These are phyloP conservation scores for Mycena citricolor DNA, from an alignment of 1,284 basidiomycete species.

Conservation along the genomic window DNA sequence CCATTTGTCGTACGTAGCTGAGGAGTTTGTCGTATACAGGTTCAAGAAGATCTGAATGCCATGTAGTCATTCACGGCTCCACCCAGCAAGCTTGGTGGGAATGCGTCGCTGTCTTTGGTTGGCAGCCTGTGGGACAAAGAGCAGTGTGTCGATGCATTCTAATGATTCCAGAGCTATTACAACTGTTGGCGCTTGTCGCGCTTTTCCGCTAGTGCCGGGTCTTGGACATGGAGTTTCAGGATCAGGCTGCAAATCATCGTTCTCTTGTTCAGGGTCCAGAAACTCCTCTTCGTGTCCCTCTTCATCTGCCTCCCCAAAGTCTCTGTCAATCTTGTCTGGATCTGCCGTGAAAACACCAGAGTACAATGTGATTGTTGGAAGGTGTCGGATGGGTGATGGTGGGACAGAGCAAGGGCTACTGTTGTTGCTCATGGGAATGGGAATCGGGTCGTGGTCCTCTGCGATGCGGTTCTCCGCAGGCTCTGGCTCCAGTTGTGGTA, in stretches of 20 bases:
- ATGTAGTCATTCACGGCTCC: not conserved
- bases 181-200: not conserved
- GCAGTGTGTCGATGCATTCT: not conserved
- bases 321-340: not conserved
- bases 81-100: slow-evolving; percentile 1
- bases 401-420: not conserved
- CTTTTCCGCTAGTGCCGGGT: too few relatives aligned
- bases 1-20: slow-evolving; percentile 1
- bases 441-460: too few relatives aligned
- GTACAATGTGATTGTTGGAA: not conserved
- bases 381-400: not conserved
- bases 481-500: too few relatives aligned
- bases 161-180: slow-evolving; percentile 6
- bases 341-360: slow-evolving; percentile 1
- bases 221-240: not conserved
- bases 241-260: not conserved
- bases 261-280: too few relatives aligned
- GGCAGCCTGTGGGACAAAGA: not conserved
- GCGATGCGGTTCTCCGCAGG: too few relatives aligned
- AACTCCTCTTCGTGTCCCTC: not conserved
- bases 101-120: not conserved
- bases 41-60: slow-evolving; percentile 1
- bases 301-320: not conserved
- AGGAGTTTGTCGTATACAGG: not conserved
- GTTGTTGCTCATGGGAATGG: not conserved